Conservation (phyloP, 2,329 filamentous ascomycete species). For the Sporothrix luriei region DNA sequence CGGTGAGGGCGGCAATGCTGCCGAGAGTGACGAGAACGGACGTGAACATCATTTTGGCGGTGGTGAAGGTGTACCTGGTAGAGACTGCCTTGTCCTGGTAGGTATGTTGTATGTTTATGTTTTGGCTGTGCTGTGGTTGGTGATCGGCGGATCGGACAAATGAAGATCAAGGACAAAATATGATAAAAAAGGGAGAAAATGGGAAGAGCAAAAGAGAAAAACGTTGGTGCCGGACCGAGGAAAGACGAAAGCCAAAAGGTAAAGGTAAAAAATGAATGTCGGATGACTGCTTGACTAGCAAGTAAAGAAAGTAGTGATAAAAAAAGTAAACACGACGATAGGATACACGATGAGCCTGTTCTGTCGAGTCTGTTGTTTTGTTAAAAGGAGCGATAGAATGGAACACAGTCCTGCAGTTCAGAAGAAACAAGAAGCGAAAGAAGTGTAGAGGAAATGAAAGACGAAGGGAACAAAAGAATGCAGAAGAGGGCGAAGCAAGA, state of each 20-base stretch:
- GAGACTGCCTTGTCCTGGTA: conserved; percentile 8
- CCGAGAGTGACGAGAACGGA: conserved; percentile 53
- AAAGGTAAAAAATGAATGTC: conserved; percentile 22
- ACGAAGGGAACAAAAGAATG: conserved; percentile 35
- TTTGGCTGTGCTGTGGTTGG: conserved; percentile 24
- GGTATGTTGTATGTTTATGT: not conserved
- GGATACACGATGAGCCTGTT: not conserved
- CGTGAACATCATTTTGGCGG: conserved; percentile 57
- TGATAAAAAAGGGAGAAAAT: not conserved
- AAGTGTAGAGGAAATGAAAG: conserved; percentile 36
- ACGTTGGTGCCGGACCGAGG: not conserved
- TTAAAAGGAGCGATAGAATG: conserved; percentile 53
- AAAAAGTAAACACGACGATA: conserved; percentile 23
- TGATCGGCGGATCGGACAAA: conserved; percentile 35
- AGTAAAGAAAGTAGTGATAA: conserved; percentile 29
- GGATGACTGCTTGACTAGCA: conserved; percentile 38
- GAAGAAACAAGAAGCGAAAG: conserved; percentile 48
- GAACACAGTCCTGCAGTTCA: conserved; percentile 50
- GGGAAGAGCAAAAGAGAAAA: conserved; percentile 29
- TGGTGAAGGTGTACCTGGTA: not conserved
- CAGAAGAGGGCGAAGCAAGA: conserved; percentile 28
- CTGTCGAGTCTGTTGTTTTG: conserved; percentile 38
- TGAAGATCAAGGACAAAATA: conserved; percentile 30
- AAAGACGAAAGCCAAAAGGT: conserved; percentile 31
- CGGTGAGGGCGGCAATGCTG: conserved; percentile 50